Evolutionary conservation across 805 yeast genomes (phyloP), one percentile per base, ranked within the genome.

Genomic region (Kluyveromyces dobzhanskii): DNA sequence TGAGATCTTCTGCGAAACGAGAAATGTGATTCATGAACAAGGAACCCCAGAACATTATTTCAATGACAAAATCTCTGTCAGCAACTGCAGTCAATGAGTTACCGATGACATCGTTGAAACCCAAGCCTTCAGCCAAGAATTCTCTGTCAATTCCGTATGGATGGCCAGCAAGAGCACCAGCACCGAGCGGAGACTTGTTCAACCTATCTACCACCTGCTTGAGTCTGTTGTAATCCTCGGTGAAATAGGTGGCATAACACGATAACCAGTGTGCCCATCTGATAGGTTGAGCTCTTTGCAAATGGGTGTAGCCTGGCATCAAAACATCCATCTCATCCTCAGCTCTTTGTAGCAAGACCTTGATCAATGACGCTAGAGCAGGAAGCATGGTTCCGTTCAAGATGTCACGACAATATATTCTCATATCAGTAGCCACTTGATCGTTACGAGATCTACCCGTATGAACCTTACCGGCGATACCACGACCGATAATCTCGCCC

Each of bases 361-460:
- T 59, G 57, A 90, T 80, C 43, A 90, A 73, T n/a, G 62, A 65
- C 43, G 71, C 73, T 49, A 82, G 67, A 41, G 75, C 66, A 13
- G 67, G 67, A 3, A 75, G 66, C 38, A 85, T 59, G 53, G 80
- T 70, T n/a, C 66, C 71, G 14, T 54, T 58, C 46, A 92, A 67
- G 47, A 78, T 75, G 51, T 80, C 88, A 54, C 96, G 80, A 40
- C 92, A 96, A 50, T 76, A 90, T 19, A 92, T 76, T 63, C 99
- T 76, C 95, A 92, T 85, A 59, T 92, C 98, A n/a, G 97, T 90
- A 33, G 96, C 98, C 37, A 88, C 97, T 69, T 92, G 99, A 62
- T 92, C 99, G 57, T 92, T 92, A 73, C 99, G 80, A 34, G 95
- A 85, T 59, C 99, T 78, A 45, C 99, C 99, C n/a, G 99, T 92